Percentiles rank a stretch among this genome's conserved stretches.
Conservation (phyloP, 2,329 filamentous ascomycete genomes). For the Calonectria leucothoes region DNA sequence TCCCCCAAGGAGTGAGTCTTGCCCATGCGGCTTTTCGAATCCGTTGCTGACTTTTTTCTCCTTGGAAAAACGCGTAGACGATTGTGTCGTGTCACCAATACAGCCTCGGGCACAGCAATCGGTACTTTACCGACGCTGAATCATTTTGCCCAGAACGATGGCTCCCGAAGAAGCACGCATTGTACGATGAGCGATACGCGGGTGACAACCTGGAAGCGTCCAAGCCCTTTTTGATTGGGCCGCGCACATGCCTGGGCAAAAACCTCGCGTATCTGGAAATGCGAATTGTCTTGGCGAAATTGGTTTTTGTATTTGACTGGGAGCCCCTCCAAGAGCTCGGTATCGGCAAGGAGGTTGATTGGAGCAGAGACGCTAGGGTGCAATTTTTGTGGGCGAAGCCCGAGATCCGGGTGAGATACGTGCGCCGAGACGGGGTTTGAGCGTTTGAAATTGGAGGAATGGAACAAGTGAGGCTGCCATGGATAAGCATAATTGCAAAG, state of each 20-base stretch:
- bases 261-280: conserved; percentile 10
- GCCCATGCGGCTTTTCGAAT: neutral
- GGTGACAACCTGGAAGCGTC: conserved; percentile 6
- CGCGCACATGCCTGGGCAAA: neutral
- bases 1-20: conserved; percentile 13
- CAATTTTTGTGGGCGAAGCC: conserved; percentile 13
- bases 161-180: neutral
- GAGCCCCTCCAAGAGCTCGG: neutral
- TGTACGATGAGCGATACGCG: neutral
- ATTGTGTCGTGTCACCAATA: conserved; percentile 11
- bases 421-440: neutral
- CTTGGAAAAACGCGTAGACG: neutral
- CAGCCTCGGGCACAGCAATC: neutral
- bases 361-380: neutral
- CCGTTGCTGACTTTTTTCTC: neutral
- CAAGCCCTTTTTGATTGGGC: neutral
- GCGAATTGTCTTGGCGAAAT: neutral
- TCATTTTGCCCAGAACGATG: conserved; percentile 11
- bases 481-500: neutral
- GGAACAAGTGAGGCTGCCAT: neutral
- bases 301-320: neutral
- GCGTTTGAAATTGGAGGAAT: neutral
- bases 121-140: conserved; percentile 13
- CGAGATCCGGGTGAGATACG: neutral
- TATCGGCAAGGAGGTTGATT: neutral